These are phyloP conservation scores for Laetiporus sulphureus DNA, from an alignment of 1,284 basidiomycete genomes.

Conservation along the genomic window DNA sequence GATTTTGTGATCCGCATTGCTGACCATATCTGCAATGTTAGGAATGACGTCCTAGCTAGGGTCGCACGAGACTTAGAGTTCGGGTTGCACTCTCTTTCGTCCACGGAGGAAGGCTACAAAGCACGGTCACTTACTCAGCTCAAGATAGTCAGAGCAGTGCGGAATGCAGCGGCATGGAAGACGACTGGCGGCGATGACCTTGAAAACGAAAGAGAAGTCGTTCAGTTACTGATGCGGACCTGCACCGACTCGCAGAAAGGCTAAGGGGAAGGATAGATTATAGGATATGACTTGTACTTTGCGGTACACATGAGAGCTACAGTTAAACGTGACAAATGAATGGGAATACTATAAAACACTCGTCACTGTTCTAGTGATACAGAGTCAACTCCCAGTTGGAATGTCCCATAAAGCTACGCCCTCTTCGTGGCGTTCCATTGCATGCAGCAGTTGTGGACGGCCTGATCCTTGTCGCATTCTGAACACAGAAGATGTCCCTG, in stretches of 20 bases:
- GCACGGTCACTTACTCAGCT: constrained; percentile 25
- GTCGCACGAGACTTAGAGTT: constrained; percentile 41
- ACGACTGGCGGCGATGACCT: constrained; percentile 24
- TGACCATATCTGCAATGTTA: not conserved
- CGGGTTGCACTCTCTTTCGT: constrained; percentile 35
- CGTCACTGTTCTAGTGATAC: not conserved
- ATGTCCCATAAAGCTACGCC: constrained; percentile 26
- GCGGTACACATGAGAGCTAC: too few species aligned
- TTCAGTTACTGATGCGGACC: constrained; percentile 25
- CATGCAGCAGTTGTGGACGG: constrained; percentile 19
- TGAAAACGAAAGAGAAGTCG: constrained; percentile 34
- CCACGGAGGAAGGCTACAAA: constrained; percentile 39
- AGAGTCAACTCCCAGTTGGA: constrained; percentile 5
- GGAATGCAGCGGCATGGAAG: constrained; percentile 22
- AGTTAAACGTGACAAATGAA: too few species aligned
- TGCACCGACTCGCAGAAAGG: constrained; percentile 2
- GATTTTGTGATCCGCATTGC: not conserved
- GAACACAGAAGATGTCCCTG: constrained; percentile 31
- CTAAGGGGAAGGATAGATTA: constrained; percentile 6
- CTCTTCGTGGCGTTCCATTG: constrained; percentile 25
- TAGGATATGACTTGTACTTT: too few species aligned
- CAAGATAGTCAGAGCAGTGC: constrained; percentile 26
- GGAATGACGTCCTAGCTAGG: constrained; percentile 23
- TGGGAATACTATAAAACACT: too few species aligned
- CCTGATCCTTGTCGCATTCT: constrained; percentile 20